phyloP scores from a whole-genome alignment of 345 rosid species.

The Raphanus raphanistrum region DNA sequence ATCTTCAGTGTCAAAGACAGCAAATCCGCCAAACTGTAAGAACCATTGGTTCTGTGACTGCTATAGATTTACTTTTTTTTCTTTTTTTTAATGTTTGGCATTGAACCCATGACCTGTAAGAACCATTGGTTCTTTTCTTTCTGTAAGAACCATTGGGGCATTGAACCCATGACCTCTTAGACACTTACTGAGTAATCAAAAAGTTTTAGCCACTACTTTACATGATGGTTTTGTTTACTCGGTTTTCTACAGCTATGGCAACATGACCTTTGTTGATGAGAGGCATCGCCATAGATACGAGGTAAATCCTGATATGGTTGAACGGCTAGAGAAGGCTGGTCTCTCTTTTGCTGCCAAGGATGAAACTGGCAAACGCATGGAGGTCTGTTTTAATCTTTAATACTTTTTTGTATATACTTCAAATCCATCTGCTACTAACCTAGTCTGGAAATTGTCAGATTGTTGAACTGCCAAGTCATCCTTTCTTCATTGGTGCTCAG shows the following conservation, averaged over 20 bases:
- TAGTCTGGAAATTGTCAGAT: conserved; percentile 46
- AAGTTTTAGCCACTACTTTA: neutral
- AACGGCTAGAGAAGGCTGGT: conserved; percentile 69
- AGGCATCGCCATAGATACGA: conserved; percentile 98
- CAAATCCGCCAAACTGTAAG: conserved; percentile 81
- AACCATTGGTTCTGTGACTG: conserved; percentile 9
- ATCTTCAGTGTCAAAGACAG: conserved; percentile 61
- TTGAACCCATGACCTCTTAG: no score
- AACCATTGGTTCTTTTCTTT: no score
- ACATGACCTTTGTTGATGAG: conserved; percentile 65
- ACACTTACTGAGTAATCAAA: no score
- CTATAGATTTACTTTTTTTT: neutral
- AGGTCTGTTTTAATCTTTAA: conserved; percentile 47
- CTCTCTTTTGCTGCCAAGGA: conserved; percentile 89
- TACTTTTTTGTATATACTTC: neutral
- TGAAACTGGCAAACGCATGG: conserved; percentile 88
- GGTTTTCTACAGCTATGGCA: conserved; percentile 58
- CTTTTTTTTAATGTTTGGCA: neutral
- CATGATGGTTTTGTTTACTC: neutral
- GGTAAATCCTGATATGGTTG: conserved; percentile 92
- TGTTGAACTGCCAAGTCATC: conserved; percentile 64
- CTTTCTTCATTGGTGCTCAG: conserved; percentile 76
- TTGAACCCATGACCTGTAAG: no score
- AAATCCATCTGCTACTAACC: neutral
- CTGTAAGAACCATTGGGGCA: no score